Conservation (phyloP, 1,284 basidiomycete species). For the Heterobasidion occidentale region DNA sequence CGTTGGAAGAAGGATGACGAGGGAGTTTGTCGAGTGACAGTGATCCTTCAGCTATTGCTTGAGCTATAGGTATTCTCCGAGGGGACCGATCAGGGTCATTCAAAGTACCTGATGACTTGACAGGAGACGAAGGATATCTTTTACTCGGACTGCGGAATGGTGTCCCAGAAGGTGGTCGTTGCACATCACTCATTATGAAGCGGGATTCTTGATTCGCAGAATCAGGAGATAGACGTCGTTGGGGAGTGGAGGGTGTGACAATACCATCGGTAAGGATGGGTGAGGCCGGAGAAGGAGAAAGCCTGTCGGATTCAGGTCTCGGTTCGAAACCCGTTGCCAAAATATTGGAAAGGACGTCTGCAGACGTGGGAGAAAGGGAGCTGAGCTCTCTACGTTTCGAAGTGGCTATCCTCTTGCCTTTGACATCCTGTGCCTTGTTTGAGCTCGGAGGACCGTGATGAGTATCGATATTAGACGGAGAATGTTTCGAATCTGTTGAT, state of each 20-base stretch:
- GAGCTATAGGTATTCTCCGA: constrained; percentile 38
- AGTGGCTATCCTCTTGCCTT: background rate
- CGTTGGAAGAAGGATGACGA: background rate
- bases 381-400: constrained; percentile 12
- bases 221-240: constrained; percentile 3
- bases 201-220: background rate
- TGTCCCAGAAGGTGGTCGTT: constrained; percentile 10
- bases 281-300: background rate
- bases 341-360: constrained; percentile 22
- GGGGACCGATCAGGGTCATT: constrained; percentile 40
- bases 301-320: background rate
- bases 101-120: constrained; percentile 13
- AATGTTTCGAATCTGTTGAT: background rate
- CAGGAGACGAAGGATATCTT: constrained; percentile 7
- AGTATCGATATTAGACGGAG: background rate
- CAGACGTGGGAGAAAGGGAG: constrained; percentile 30
- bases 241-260: constrained; percentile 6
- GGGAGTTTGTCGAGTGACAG: constrained; percentile 15
- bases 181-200: constrained; percentile 3
- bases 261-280: background rate
- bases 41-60: constrained; percentile 14
- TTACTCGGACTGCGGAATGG: constrained; percentile 6
- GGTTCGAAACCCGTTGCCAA: constrained; percentile 9
- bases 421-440: background rate
- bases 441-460: background rate